phyloP scores from a whole-genome alignment of 208 protist species.

The Crithidia bombi region DNA sequence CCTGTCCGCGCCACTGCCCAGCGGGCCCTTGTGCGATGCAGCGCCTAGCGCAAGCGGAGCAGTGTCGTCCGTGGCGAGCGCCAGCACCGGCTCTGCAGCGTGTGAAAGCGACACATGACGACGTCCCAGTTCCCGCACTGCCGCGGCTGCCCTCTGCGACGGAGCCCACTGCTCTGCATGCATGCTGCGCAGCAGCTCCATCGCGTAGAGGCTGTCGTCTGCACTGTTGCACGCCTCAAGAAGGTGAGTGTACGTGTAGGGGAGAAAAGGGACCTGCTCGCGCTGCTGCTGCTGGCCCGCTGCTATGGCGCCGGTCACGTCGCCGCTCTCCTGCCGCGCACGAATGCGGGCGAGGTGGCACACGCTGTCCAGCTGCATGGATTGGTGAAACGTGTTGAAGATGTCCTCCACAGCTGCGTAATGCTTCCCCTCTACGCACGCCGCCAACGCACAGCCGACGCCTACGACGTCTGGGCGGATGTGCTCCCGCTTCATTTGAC shows the following conservation, averaged over 20 bases:
- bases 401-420: constrained; percentile 52
- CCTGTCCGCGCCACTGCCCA: too few species aligned
- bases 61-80: constrained; percentile 2
- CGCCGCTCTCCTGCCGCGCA: constrained; percentile 44
- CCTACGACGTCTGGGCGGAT: constrained; percentile 74
- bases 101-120: constrained; percentile 31
- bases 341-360: constrained; percentile 82
- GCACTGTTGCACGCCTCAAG: constrained; percentile 56
- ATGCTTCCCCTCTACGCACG: constrained; percentile 57
- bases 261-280: constrained; percentile 66
- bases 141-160: constrained; percentile 30
- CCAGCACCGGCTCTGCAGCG: constrained; percentile 14
- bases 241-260: constrained; percentile 69
- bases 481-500: constrained; percentile 70
- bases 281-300: constrained; percentile 59
- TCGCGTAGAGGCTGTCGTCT: constrained; percentile 54
- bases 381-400: constrained; percentile 50
- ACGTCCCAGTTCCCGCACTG: constrained; percentile 35
- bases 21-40: too few species aligned
- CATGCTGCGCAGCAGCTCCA: constrained; percentile 67
- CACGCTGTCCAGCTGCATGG: constrained; percentile 78
- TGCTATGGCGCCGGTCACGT: constrained; percentile 41
- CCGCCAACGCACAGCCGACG: constrained; percentile 65
- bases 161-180: constrained; percentile 59
- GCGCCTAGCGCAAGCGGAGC: constrained; percentile 6